phyloP scores from a whole-genome alignment of 208 protist genomes.

The Balamuthia mandrillaris region DNA sequence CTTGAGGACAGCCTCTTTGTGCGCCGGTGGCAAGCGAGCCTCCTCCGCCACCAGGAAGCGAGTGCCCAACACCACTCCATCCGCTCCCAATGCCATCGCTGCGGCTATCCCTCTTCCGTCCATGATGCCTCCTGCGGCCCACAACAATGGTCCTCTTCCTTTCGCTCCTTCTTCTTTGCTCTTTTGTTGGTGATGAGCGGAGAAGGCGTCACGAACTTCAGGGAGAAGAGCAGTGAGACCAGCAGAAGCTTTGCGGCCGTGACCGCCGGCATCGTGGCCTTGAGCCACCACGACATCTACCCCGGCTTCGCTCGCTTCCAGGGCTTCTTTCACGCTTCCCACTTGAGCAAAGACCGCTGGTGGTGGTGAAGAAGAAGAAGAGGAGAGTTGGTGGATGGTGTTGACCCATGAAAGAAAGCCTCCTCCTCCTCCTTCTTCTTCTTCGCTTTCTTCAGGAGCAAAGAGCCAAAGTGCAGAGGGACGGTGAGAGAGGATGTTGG shows the following conservation, averaged over 20 bases:
- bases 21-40: not conserved
- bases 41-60: not conserved
- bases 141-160: too few relatives aligned
- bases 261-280: not conserved
- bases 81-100: not conserved
- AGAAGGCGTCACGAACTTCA: not conserved
- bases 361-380: not conserved
- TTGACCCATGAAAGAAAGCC: not conserved
- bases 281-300: not conserved
- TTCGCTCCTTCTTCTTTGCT: too few relatives aligned
- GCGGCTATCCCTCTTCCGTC: not conserved
- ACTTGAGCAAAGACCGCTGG: not conserved
- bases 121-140: slow-evolving; percentile 10
- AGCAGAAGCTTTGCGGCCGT: not conserved
- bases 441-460: not conserved
- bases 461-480: slow-evolving; percentile 22
- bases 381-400: not conserved
- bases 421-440: too few relatives aligned
- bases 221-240: not conserved
- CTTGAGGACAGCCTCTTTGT: not conserved
- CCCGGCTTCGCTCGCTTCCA: not conserved
- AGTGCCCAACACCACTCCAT: not conserved
- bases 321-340: not conserved
- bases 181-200: not conserved
- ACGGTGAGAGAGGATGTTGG: not conserved